phyloP scores from a whole-genome alignment of 2,329 filamentous ascomycete genomes.

The Trichophyton mentagrophytes region DNA sequence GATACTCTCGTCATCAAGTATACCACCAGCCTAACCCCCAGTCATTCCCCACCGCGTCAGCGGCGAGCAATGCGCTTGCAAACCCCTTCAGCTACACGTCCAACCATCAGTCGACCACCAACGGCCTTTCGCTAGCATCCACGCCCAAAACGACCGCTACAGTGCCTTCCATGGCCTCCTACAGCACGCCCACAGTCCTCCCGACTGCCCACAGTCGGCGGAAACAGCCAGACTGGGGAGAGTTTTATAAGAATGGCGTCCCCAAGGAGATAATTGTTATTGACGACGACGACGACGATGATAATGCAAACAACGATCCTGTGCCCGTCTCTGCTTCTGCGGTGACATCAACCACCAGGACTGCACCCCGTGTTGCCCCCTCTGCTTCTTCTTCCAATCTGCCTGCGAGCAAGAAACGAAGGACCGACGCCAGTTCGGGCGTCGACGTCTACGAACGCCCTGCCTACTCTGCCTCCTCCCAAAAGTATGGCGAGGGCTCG shows the following conservation, averaged over 20 bases:
- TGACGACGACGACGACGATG: conserved; percentile 32
- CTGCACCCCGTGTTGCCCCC: background rate
- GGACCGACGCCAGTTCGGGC: conserved; percentile 38
- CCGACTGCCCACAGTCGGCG: conserved; percentile 14
- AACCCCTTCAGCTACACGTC: conserved; percentile 33
- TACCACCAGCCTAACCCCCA: conserved; percentile 45
- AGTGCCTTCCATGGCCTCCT: conserved; percentile 7
- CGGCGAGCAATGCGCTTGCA: conserved; percentile 29
- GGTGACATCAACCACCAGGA: conserved; percentile 13
- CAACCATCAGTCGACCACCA: conserved; percentile 18
- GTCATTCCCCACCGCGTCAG: conserved; percentile 37
- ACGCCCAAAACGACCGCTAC: conserved; percentile 3
- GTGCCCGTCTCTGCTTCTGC: conserved; percentile 10
- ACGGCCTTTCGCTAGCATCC: conserved; percentile 9
- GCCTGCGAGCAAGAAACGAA: conserved; percentile 56
- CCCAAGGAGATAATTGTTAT: conserved; percentile 81
- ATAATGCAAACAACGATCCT: conserved; percentile 23
- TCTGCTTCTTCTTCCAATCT: conserved; percentile 18
- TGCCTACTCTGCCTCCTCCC: conserved; percentile 61
- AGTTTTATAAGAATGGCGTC: conserved; percentile 70
- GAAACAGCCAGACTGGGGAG: conserved; percentile 55
- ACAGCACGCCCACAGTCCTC: conserved; percentile 10
- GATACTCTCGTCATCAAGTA: conserved; percentile 44
- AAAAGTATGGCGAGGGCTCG: conserved; percentile 52
- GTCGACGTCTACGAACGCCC: conserved; percentile 51